Base-by-base conservation (phyloP, 352 stramenopile species). In the Globisporangium lucens region DNA sequence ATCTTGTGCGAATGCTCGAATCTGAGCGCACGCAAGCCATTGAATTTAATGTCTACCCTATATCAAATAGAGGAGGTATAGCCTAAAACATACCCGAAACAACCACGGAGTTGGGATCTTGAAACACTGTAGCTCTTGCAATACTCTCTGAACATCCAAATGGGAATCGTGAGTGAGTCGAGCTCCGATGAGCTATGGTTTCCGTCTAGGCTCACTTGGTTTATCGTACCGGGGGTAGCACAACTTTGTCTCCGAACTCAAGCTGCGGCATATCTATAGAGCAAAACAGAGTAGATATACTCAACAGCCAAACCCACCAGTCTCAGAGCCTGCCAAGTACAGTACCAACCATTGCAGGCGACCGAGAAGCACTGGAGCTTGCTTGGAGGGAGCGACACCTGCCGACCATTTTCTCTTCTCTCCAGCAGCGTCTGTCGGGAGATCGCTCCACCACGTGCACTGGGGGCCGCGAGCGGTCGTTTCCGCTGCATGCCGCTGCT, bases 241-340 rank as follows among this genome's bases (percentile, higher is more conserved):
- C 71, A 55, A 85, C 72, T 63, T 88, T 90, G 71, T 89, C 82
- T 15, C 82, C 82, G 67, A 90, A 88, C 47, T 90, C 82, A 30
- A 90, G 78, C 22, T 79, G 70, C 6, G 77, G 78, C 77, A 88
- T 89, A 47, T 88, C 80, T 89, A 49, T 0, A 58, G 15, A 3
- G 30, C 20, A 29, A 35, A 61, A 4, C 38, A 22, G 9, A 56
- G 22, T 13, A 27, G 8, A 8, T 1, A 43, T 4, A 13, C 0
- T 43, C 10, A 43, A 43, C 36, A 43, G 9, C 9, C 36, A n/a
- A 43, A 43, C 1, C 2, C 10, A 43, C 8, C 10, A 15, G 6
- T 4, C 3, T 57, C 29, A 17, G 35, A 35, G 24, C 10, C 51
- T 22, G 12, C 10, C 36, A 43, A 15, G 38, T 27, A 12, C 29